Percentiles rank a stretch among this genome's conserved stretches.
Evolutionary conservation across 2,329 filamentous ascomycete genomes (phyloP).

Genomic region (Aspergillus transmontanensis): DNA sequence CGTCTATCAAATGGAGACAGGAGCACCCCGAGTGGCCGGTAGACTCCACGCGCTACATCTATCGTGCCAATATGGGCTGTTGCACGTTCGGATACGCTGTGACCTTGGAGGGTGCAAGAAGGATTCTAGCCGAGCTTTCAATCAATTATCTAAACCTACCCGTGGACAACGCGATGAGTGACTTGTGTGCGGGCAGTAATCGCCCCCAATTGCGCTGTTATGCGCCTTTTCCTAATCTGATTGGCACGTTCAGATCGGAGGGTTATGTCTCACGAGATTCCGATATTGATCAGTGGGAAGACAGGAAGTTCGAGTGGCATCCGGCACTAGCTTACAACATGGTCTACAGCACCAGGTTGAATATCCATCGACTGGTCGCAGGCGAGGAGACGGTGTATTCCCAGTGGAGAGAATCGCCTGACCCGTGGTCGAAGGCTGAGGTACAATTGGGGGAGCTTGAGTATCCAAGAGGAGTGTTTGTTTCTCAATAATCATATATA

Average conservation of each 20-base stretch:
- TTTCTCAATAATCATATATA: constrained; percentile 3
- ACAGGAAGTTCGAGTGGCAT: constrained; percentile 12
- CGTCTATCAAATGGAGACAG: constrained; percentile 22
- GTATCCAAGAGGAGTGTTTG: constrained; percentile 25
- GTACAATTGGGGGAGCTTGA: constrained; percentile 20
- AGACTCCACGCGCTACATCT: constrained; percentile 42
- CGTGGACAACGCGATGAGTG: constrained; percentile 50
- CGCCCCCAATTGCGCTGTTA: constrained; percentile 34
- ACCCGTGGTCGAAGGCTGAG: constrained; percentile 24
- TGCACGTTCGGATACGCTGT: constrained; percentile 46
- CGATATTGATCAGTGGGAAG: constrained; percentile 29
- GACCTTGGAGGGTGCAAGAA: constrained; percentile 39
- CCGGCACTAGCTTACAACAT: constrained; percentile 23
- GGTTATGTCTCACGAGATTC: constrained; percentile 36
- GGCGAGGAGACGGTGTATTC: constrained; percentile 22
- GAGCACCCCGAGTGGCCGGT: constrained; percentile 19
- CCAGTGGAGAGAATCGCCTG: constrained; percentile 22
- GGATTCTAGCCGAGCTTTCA: constrained; percentile 36
- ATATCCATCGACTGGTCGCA: constrained; percentile 26
- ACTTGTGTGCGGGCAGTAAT: constrained; percentile 49
- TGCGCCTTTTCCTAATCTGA: constrained; percentile 50
- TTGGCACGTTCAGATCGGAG: constrained; percentile 49
- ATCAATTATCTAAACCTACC: constrained; percentile 30
- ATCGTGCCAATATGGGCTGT: constrained; percentile 32
- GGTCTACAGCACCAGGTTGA: constrained; percentile 29